Percentiles rank a stretch among this genome's conserved stretches.
These are phyloP conservation scores for Penicillium griseofulvum DNA, from an alignment of 2,329 filamentous ascomycete genomes.

Conservation along the genomic window DNA sequence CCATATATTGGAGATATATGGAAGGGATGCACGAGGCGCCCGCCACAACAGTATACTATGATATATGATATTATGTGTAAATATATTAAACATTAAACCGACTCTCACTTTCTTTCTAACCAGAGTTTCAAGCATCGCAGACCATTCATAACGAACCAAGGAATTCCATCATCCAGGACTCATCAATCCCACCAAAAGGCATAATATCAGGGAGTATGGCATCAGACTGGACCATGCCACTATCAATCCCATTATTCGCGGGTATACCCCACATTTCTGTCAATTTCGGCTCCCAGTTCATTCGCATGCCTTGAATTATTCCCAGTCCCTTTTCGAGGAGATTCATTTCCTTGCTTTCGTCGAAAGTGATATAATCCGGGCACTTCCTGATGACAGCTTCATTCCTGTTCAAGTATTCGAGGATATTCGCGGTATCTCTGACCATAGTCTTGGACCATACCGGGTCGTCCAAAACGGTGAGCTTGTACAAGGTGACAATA, in stretches of 20 bases:
- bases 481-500: constrained; percentile 22
- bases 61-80: background rate
- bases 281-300: constrained; percentile 23
- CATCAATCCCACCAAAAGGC: constrained; percentile 18
- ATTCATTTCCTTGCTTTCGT: constrained; percentile 10
- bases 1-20: background rate
- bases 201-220: constrained; percentile 12
- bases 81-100: background rate
- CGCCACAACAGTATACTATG: background rate
- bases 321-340: constrained; percentile 19
- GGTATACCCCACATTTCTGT: constrained; percentile 20
- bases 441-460: constrained; percentile 27
- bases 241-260: background rate
- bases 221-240: constrained; percentile 3
- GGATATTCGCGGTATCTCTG: constrained; percentile 25
- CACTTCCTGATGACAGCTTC: constrained; percentile 12
- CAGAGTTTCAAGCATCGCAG: background rate
- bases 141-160: constrained; percentile 17
- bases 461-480: constrained; percentile 27
- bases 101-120: background rate
- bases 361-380: background rate
- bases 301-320: constrained; percentile 17
- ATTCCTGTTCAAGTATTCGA: constrained; percentile 22
- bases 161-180: constrained; percentile 25
- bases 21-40: too few relatives aligned